Evolutionary conservation across 768 basidiomycete genomes (phyloP).

Genomic region (Amanita pseudoporphyria): DNA sequence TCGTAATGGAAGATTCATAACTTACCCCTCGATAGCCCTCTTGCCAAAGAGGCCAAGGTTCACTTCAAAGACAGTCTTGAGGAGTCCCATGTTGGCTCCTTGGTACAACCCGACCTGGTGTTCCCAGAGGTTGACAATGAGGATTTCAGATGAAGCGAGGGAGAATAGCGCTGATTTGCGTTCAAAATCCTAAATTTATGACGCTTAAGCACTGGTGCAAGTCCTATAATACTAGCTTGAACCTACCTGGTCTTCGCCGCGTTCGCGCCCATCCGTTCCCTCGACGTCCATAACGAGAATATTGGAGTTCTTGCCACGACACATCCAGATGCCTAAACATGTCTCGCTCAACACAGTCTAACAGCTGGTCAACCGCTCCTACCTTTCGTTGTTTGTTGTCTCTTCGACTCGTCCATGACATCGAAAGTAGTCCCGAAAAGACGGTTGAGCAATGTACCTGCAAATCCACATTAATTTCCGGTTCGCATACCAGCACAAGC

Average conservation of each 20-base stretch:
- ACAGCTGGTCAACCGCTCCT: conserved; percentile 87
- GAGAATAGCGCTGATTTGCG: conserved; percentile 97
- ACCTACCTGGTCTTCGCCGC: conserved; percentile 91
- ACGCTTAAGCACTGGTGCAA: background rate
- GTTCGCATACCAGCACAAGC: background rate
- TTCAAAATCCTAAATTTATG: conserved; percentile 71
- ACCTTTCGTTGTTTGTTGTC: conserved; percentile 99
- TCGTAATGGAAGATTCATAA: background rate
- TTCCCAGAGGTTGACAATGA: conserved; percentile 97
- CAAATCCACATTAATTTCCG: conserved; percentile 6
- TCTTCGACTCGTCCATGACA: conserved; percentile 91
- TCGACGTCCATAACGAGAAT: conserved; percentile 99
- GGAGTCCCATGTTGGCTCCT: conserved; percentile 96
- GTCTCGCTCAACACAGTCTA: conserved; percentile 53
- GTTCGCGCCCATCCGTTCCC: conserved; percentile 95
- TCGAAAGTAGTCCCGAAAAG: conserved; percentile 98
- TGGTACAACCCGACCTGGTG: conserved; percentile 98
- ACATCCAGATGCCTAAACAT: conserved; percentile 93
- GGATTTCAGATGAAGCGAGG: conserved; percentile 89
- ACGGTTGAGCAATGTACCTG: conserved; percentile 92
- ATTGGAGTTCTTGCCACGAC: conserved; percentile 73
- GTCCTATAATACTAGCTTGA: background rate
- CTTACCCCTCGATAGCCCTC: conserved; percentile 48
- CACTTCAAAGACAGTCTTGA: conserved; percentile 99
- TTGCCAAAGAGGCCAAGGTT: conserved; percentile 91